phyloP scores from a whole-genome alignment of 352 stramenopile species.

The Globisporangium apiculatum region DNA sequence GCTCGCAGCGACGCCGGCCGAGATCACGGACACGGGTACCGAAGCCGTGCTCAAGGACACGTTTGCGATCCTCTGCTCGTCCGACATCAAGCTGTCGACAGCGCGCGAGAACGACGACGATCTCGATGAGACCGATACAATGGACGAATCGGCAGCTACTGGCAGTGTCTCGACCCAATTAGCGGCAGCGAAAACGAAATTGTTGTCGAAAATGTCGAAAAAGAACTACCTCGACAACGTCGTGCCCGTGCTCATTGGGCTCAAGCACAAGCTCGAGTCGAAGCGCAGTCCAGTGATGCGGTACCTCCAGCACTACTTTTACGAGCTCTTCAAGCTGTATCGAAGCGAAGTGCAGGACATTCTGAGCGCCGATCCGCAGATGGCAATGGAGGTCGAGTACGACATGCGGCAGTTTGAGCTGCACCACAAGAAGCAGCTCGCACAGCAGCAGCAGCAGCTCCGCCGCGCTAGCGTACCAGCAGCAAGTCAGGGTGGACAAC shows the following conservation, averaged over 20 bases:
- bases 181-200: conserved; percentile 86
- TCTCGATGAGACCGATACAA: conserved; percentile 53
- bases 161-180: conserved; percentile 57
- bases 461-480: neutral
- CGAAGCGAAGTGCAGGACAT: conserved; percentile 92
- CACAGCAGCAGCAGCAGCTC: conserved; percentile 30
- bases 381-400: conserved; percentile 95
- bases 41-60: conserved; percentile 87
- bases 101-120: conserved; percentile 50
- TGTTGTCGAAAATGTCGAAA: conserved; percentile 94
- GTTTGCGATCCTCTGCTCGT: conserved; percentile 81
- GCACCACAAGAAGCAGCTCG: conserved; percentile 42
- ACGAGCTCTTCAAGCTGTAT: conserved; percentile 91
- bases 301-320: conserved; percentile 92
- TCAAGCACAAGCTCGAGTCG: conserved; percentile 93
- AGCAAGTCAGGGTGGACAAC: neutral
- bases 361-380: conserved; percentile 88
- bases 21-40: conserved; percentile 76
- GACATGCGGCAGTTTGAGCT: conserved; percentile 85
- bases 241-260: conserved; percentile 93
- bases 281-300: conserved; percentile 92
- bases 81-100: conserved; percentile 80
- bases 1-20: conserved; percentile 54
- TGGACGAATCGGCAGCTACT: conserved; percentile 42
- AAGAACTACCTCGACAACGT: conserved; percentile 98